These are phyloP conservation scores for Paxillus rubicundulus DNA, from an alignment of 768 basidiomycete genomes.

Conservation along the genomic window DNA sequence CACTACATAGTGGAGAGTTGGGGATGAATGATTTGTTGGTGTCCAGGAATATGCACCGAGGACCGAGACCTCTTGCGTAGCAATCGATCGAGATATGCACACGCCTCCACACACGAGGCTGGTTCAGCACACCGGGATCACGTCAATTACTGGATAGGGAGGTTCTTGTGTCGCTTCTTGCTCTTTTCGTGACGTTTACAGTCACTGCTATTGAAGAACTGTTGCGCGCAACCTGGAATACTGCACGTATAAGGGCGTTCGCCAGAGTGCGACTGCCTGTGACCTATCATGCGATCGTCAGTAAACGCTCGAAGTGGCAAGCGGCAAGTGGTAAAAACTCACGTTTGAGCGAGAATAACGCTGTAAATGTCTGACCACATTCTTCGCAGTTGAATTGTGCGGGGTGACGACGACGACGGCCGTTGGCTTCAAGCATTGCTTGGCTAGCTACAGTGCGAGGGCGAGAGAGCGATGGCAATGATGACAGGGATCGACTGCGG, in stretches of 20 bases:
- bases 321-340: slow-evolving; percentile 3
- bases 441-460: slow-evolving; percentile 27
- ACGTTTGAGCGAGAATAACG: slow-evolving; percentile 33
- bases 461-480: slow-evolving; percentile 2
- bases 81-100: slow-evolving; percentile 21
- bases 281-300: slow-evolving; percentile 22
- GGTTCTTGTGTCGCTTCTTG: slow-evolving; percentile 29
- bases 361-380: slow-evolving; percentile 28
- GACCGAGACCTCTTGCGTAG: not conserved
- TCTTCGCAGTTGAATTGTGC: slow-evolving; percentile 16
- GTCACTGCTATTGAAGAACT: slow-evolving; percentile 32
- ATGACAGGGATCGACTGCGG: slow-evolving; percentile 19
- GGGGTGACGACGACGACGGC: slow-evolving; percentile 29
- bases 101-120: slow-evolving; percentile 3
- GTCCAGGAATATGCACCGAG: not conserved
- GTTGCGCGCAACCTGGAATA: slow-evolving; percentile 26
- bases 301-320: not conserved
- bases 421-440: slow-evolving; percentile 33
- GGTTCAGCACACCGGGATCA: not conserved
- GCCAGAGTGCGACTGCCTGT: slow-evolving; percentile 28
- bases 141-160: slow-evolving; percentile 13
- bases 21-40: not conserved
- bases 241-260: slow-evolving; percentile 24
- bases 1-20: not conserved
- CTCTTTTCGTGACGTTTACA: slow-evolving; percentile 36